Conservation (phyloP, 2,329 filamentous ascomycete genomes). For the Trichoderma atroviride region DNA sequence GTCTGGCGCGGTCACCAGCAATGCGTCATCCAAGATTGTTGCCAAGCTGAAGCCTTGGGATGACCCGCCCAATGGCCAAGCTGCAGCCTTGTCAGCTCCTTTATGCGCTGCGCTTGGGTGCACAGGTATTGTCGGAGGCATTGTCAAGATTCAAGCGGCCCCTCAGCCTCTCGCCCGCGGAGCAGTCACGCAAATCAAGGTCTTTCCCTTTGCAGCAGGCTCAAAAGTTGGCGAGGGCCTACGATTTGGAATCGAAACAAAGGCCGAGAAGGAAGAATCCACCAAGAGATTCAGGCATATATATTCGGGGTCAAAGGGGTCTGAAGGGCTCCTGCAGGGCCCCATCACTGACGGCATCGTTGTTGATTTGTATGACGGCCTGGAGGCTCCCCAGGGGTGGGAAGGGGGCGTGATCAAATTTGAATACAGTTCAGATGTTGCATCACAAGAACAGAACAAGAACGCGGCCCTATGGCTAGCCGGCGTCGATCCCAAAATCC, state of each 20-base stretch:
- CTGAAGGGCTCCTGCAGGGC: slow-evolving; percentile 72
- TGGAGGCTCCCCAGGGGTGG: slow-evolving; percentile 65
- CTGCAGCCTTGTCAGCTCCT: slow-evolving; percentile 75
- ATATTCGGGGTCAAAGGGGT: slow-evolving; percentile 61
- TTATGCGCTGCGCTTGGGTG: slow-evolving; percentile 75
- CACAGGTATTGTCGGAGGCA: slow-evolving; percentile 76
- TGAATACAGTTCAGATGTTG: slow-evolving; percentile 50
- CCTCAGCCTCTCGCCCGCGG: slow-evolving; percentile 69
- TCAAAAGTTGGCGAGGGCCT: slow-evolving; percentile 66
- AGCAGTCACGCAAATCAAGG: slow-evolving; percentile 66
- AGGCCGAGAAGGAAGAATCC: slow-evolving; percentile 78
- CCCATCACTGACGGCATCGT: slow-evolving; percentile 89
- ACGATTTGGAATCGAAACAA: slow-evolving; percentile 86
- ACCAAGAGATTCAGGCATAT: slow-evolving; percentile 70
- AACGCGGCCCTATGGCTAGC: slow-evolving; percentile 69
- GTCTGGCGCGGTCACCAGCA: slow-evolving; percentile 53
- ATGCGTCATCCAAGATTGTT: slow-evolving; percentile 62
- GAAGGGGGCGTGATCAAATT: slow-evolving; percentile 84
- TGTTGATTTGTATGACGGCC: slow-evolving; percentile 60
- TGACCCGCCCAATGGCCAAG: slow-evolving; percentile 80
- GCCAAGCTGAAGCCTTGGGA: slow-evolving; percentile 79
- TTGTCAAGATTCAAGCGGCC: slow-evolving; percentile 85
- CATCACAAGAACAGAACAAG: slow-evolving; percentile 47
- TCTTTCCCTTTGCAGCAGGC: slow-evolving; percentile 74
- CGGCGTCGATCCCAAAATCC: slow-evolving; percentile 72